Conservation (phyloP, 768 basidiomycete genomes). For the Hydnum rufescens region DNA sequence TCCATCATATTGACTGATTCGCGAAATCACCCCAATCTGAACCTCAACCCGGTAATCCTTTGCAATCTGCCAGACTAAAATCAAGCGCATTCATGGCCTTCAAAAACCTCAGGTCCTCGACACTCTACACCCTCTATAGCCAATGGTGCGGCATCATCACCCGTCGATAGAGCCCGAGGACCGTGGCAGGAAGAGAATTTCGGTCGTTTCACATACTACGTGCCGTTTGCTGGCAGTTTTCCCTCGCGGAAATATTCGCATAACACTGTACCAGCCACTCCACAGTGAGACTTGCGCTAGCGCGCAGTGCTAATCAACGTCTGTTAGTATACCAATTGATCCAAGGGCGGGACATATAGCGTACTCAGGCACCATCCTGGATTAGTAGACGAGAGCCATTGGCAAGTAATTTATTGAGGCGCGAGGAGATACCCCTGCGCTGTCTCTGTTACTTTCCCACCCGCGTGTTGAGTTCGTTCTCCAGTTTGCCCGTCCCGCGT, state of each 20-base stretch:
- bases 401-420: background rate
- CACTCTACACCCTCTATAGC: too few species aligned
- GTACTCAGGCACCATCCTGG: background rate
- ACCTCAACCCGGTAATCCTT: too few species aligned
- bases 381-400: background rate
- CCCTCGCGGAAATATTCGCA: background rate
- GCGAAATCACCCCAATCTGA: too few species aligned
- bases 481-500: conserved; percentile 75
- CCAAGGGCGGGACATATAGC: too few species aligned
- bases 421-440: too few species aligned
- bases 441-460: conserved; percentile 93
- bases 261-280: background rate
- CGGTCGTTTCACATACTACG: background rate
- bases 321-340: too few species aligned
- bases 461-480: conserved; percentile 89
- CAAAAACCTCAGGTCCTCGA: background rate
- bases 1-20: too few species aligned
- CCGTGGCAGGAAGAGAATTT: background rate
- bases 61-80: too few species aligned
- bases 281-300: conserved; percentile 1
- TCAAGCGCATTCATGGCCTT: background rate
- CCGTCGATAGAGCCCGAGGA: too few species aligned
- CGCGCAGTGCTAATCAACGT: conserved; percentile 2
- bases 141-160: background rate
- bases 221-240: background rate